Evolutionary conservation across 495 filamentous ascomycete genomes (phyloP).

Genomic region (Astrothelium subdiscretum): DNA sequence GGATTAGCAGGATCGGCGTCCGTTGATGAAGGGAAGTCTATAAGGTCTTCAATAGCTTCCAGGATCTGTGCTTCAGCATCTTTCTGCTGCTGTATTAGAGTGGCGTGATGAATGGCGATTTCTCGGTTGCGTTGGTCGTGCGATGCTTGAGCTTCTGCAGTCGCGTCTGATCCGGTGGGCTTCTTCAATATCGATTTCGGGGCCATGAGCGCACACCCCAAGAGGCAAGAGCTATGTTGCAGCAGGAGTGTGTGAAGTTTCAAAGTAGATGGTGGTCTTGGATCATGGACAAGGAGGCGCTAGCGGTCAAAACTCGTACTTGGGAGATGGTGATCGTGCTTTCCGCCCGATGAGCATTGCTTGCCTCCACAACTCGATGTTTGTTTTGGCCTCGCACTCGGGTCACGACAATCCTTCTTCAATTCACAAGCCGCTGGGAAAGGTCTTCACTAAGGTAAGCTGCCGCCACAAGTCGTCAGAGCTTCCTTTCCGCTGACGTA

Average conservation of each 20-base stretch:
- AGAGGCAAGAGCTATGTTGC: slow-evolving; percentile 6
- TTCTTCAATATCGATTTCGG: slow-evolving; percentile 41
- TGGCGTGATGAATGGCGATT: slow-evolving; percentile 68
- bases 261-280: not conserved
- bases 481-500: not conserved
- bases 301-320: not conserved
- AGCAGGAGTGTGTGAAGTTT: not conserved
- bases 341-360: not conserved
- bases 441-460: not conserved
- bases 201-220: slow-evolving; percentile 4
- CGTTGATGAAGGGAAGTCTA: slow-evolving; percentile 43
- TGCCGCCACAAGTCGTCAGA: not conserved
- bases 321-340: not conserved
- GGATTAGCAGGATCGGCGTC: slow-evolving; percentile 47
- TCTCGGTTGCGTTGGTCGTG: slow-evolving; percentile 42
- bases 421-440: not conserved
- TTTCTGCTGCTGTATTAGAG: slow-evolving; percentile 64
- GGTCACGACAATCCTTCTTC: not conserved
- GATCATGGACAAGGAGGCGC: not conserved
- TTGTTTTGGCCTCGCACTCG: not conserved
- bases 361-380: not conserved
- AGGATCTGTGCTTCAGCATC: slow-evolving; percentile 62
- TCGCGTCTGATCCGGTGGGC: slow-evolving; percentile 26
- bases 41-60: slow-evolving; percentile 52
- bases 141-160: slow-evolving; percentile 23